These are phyloP conservation scores for Toxicodendron radicans DNA, from an alignment of 345 rosid genomes.

Conservation along the genomic window DNA sequence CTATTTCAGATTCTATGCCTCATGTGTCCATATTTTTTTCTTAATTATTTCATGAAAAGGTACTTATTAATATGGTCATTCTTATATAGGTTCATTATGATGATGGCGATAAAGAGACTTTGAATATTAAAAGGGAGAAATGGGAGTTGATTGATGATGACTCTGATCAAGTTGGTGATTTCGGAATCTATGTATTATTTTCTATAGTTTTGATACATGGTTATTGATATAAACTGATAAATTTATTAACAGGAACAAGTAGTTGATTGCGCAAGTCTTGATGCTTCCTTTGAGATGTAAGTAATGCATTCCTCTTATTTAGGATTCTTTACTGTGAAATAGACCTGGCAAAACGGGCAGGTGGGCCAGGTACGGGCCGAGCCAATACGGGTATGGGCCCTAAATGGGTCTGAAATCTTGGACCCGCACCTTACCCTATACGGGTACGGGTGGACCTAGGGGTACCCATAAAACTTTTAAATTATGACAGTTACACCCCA, in stretches of 20 bases:
- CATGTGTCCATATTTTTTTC: not conserved
- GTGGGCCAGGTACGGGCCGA: too few relatives aligned
- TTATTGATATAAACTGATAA: slow-evolving; percentile 20
- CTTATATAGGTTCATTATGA: slow-evolving; percentile 63
- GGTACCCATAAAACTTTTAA: too few relatives aligned
- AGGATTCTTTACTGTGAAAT: too few relatives aligned
- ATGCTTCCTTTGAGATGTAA: slow-evolving; percentile 59
- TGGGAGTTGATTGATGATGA: slow-evolving; percentile 50
- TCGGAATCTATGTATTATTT: too few relatives aligned
- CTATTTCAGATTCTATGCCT: not conserved
- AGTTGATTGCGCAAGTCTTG: slow-evolving; percentile 39
- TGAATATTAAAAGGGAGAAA: slow-evolving; percentile 58
- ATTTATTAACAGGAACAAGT: slow-evolving; percentile 54
- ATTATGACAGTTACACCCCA: too few relatives aligned
- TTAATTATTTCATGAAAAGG: not conserved
- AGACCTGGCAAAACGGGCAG: too few relatives aligned
- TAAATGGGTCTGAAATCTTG: too few relatives aligned
- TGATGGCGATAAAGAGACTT: slow-evolving; percentile 77
- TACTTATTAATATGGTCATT: too few relatives aligned
- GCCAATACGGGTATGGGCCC: too few relatives aligned
- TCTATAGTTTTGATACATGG: not conserved
- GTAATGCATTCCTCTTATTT: slow-evolving; percentile 21
- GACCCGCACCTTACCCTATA: too few relatives aligned
- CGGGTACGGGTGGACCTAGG: too few relatives aligned
- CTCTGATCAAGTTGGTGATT: slow-evolving; percentile 46